phyloP scores from a whole-genome alignment of 164 flowering plant genomes.

The Echeveria elegans region DNA sequence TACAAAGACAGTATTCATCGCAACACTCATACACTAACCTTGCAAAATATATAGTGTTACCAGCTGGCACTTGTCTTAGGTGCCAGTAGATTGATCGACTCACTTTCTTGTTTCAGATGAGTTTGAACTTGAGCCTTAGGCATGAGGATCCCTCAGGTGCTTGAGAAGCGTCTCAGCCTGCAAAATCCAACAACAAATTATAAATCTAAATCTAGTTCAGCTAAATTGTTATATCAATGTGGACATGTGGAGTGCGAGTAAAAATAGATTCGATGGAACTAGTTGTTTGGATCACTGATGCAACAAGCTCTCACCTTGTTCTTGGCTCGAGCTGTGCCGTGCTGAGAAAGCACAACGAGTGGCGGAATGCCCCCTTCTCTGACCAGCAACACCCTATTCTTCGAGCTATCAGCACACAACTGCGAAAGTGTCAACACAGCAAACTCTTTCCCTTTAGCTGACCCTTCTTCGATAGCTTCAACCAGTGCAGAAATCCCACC shows the following conservation, averaged over 20 bases:
- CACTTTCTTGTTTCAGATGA: background rate
- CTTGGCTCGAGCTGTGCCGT: constrained; percentile 71
- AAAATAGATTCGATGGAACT: background rate
- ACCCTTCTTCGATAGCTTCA: constrained; percentile 83
- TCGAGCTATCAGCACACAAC: constrained; percentile 53
- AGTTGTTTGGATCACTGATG: background rate
- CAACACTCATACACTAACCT: too few relatives aligned
- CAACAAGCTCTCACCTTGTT: constrained; percentile 47
- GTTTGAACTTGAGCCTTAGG: constrained; percentile 47
- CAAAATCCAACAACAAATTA: constrained; percentile 6
- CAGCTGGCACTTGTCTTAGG: background rate
- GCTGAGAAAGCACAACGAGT: constrained; percentile 77
- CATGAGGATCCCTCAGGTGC: constrained; percentile 74
- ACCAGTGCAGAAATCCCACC: constrained; percentile 83
- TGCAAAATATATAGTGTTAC: background rate
- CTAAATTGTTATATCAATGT: background rate
- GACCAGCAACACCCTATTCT: constrained; percentile 64
- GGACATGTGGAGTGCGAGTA: background rate
- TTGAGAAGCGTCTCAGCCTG: constrained; percentile 85
- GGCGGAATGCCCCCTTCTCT: constrained; percentile 96
- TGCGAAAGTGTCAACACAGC: constrained; percentile 75
- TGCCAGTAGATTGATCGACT: background rate
- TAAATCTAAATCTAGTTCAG: background rate
- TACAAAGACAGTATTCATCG: too few relatives aligned
- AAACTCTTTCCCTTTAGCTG: constrained; percentile 81